Conservation (phyloP, 768 basidiomycete genomes). For the Sporobolomyces roseus region DNA sequence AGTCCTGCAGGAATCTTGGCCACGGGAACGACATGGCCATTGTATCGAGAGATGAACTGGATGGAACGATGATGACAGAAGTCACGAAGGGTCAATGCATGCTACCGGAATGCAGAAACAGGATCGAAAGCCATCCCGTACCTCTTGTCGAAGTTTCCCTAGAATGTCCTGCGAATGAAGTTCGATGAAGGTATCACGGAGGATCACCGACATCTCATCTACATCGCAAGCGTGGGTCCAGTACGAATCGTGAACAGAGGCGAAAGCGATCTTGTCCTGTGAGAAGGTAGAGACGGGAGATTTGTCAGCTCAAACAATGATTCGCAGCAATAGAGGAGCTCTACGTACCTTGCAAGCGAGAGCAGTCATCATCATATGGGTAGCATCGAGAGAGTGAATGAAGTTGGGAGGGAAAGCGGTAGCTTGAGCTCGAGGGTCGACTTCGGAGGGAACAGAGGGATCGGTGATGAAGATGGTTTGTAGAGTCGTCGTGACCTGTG, state of each 20-base stretch:
- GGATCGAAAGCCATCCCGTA: slow-evolving; percentile 49
- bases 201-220: slow-evolving; percentile 80
- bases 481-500: slow-evolving; percentile 65
- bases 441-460: slow-evolving; percentile 70
- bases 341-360: slow-evolving; percentile 71
- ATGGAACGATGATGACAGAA: no score
- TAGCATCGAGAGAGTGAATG: slow-evolving; percentile 94
- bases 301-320: background rate
- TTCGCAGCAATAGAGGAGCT: background rate
- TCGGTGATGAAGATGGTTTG: slow-evolving; percentile 89
- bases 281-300: slow-evolving; percentile 45
- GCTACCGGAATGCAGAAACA: no score
- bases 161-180: slow-evolving; percentile 86
- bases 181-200: slow-evolving; percentile 88
- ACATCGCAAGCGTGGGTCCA: slow-evolving; percentile 92
- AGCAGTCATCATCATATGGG: slow-evolving; percentile 97
- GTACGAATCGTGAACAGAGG: slow-evolving; percentile 97
- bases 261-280: slow-evolving; percentile 75
- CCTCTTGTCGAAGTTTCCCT: slow-evolving; percentile 67
- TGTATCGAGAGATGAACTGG: slow-evolving; percentile 73
- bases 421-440: slow-evolving; percentile 80
- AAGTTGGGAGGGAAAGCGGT: slow-evolving; percentile 99
- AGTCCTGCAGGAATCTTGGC: slow-evolving; percentile 40
- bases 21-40: slow-evolving; percentile 52
- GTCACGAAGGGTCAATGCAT: no score